Evolutionary conservation across 2,329 filamentous ascomycete genomes (phyloP).

Genomic region (Ophiocordyceps sinensis): DNA sequence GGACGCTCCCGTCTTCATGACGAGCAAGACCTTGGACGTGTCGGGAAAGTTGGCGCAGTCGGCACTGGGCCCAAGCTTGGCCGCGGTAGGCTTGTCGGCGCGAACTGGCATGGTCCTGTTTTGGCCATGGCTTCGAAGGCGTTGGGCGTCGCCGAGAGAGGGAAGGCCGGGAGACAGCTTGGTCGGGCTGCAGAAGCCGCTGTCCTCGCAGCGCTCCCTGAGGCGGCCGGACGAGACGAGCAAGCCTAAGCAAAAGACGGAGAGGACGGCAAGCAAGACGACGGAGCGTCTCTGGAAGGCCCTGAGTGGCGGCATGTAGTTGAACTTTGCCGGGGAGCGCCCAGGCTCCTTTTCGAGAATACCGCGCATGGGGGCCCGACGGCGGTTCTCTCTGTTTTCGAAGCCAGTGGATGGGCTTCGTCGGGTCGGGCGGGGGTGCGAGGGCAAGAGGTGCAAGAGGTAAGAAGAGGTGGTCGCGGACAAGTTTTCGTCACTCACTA

Average conservation of each 20-base stretch:
- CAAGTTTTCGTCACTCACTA: too few species aligned
- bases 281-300: constrained; percentile 16
- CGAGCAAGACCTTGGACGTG: constrained; percentile 29
- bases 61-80: constrained; percentile 2
- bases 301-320: constrained; percentile 6
- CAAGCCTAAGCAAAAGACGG: constrained; percentile 15
- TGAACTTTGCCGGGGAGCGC: constrained; percentile 2
- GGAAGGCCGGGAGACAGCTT: constrained; percentile 3
- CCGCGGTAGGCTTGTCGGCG: neutral
- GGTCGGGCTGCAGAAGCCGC: constrained; percentile 11
- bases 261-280: constrained; percentile 11
- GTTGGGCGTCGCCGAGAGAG: neutral
- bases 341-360: constrained; percentile 3
- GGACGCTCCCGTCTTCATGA: constrained; percentile 44
- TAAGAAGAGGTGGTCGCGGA: too few species aligned
- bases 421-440: too few species aligned
- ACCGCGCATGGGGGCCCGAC: neutral
- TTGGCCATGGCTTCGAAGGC: neutral
- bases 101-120: neutral
- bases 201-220: constrained; percentile 14
- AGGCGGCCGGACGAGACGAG: constrained; percentile 18
- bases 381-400: too few species aligned
- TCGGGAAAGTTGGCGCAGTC: constrained; percentile 26
- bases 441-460: too few species aligned
- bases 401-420: too few species aligned